phyloP scores from a whole-genome alignment of 257 asterid genomes.

The Solanum gracilifrons region DNA sequence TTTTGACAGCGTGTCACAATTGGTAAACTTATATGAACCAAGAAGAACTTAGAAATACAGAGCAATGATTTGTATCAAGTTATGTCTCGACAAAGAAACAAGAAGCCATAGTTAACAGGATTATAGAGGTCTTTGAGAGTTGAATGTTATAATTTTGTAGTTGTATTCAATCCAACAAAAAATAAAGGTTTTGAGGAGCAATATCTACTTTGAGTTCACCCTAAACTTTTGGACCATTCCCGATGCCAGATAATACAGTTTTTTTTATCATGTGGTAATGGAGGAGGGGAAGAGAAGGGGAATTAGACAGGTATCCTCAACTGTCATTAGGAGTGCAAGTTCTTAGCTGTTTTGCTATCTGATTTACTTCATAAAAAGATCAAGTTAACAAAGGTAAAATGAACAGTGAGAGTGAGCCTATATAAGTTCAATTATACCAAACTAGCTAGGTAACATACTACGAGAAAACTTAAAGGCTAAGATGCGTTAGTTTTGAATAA shows the following conservation, averaged over 20 bases:
- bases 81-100: background rate
- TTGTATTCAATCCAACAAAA: background rate
- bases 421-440: background rate
- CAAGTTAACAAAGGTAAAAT: background rate
- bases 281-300: background rate
- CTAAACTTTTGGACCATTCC: background rate
- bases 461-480: background rate
- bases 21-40: background rate
- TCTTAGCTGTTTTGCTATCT: background rate
- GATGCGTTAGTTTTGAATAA: background rate
- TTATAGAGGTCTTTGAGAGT: background rate
- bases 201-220: background rate
- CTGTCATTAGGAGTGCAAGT: background rate
- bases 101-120: background rate
- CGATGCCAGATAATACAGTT: background rate
- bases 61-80: background rate
- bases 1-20: background rate
- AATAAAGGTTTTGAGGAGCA: background rate
- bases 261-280: background rate
- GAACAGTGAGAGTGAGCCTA: background rate
- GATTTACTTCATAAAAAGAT: background rate
- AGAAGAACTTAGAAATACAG: background rate
- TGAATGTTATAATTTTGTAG: background rate
- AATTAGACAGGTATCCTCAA: background rate
- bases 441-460: background rate